Conservation (phyloP, 148 eudicot species). For the Persicaria maculosa region DNA sequence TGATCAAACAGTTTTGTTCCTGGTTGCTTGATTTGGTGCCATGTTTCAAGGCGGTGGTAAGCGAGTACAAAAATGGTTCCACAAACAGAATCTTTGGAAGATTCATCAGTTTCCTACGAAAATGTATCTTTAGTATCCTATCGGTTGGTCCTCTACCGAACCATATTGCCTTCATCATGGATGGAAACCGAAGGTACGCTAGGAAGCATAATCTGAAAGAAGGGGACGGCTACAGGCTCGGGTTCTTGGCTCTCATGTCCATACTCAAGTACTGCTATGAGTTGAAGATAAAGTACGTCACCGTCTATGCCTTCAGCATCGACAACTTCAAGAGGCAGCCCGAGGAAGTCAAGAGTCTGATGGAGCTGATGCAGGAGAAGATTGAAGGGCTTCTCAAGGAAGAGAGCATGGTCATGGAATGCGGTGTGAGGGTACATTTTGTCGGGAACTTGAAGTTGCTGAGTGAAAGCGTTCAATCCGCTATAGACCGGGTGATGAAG, state of each 20-base stretch:
- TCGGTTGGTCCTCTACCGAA: slow-evolving; percentile 11
- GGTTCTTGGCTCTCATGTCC: slow-evolving; percentile 3
- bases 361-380: slow-evolving; percentile 13
- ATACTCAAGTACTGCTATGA: slow-evolving; percentile 13
- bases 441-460: slow-evolving; percentile 8
- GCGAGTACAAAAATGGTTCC: neutral
- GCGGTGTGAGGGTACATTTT: slow-evolving; percentile 7
- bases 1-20: slow-evolving; percentile 2
- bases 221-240: slow-evolving; percentile 3
- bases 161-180: slow-evolving; percentile 14
- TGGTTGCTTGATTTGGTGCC: neutral
- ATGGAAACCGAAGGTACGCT: slow-evolving; percentile 15
- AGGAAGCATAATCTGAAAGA: neutral
- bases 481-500: neutral
- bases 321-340: slow-evolving; percentile 12
- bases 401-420: slow-evolving; percentile 4
- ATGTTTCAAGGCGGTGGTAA: neutral
- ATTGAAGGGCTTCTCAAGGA: slow-evolving; percentile 7
- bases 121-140: slow-evolving; percentile 5
- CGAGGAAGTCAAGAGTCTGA: neutral
- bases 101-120: neutral
- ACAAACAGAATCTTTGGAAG: neutral
- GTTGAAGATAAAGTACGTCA: neutral
- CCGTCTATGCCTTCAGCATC: slow-evolving; percentile 11
- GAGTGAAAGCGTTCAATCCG: neutral